Evolutionary conservation across 2,329 filamentous ascomycete species (phyloP).

Genomic region (Ophiostoma triangulosporum): DNA sequence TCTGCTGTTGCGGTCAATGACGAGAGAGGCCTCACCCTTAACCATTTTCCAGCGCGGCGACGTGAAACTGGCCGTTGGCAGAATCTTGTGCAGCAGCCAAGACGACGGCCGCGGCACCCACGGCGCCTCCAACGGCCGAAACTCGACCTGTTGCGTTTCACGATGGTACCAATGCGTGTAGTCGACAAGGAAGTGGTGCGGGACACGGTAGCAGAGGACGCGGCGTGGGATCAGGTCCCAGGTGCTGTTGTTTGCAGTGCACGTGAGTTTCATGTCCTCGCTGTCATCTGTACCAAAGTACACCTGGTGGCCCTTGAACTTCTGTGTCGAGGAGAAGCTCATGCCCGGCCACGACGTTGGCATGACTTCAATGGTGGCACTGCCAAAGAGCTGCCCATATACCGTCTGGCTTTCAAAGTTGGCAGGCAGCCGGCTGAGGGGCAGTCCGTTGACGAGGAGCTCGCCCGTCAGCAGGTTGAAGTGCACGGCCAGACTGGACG

Average conservation of each 20-base stretch:
- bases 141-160: slow-evolving; percentile 18
- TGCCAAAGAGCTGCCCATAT: slow-evolving; percentile 32
- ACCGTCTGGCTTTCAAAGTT: slow-evolving; percentile 27
- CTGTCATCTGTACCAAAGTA: slow-evolving; percentile 21
- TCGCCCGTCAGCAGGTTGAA: slow-evolving; percentile 38
- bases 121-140: slow-evolving; percentile 17
- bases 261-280: slow-evolving; percentile 21
- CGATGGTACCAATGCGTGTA: slow-evolving; percentile 32
- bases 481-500: slow-evolving; percentile 20
- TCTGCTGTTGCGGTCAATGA: slow-evolving; percentile 18
- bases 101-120: slow-evolving; percentile 16
- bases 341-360: slow-evolving; percentile 26
- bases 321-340: slow-evolving; percentile 25
- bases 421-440: slow-evolving; percentile 31
- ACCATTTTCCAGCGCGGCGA: not conserved
- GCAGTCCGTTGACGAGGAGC: slow-evolving; percentile 38
- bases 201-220: slow-evolving; percentile 26
- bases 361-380: slow-evolving; percentile 28
- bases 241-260: slow-evolving; percentile 1
- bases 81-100: slow-evolving; percentile 9
- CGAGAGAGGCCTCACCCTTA: slow-evolving; percentile 19
- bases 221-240: slow-evolving; percentile 23
- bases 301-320: slow-evolving; percentile 20
- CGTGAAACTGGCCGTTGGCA: not conserved
- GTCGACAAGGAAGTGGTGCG: slow-evolving; percentile 24